Percentiles rank a stretch among this genome's conserved stretches.
phyloP scores from a whole-genome alignment of 768 basidiomycete species.

The Favolaschia claudopus region DNA sequence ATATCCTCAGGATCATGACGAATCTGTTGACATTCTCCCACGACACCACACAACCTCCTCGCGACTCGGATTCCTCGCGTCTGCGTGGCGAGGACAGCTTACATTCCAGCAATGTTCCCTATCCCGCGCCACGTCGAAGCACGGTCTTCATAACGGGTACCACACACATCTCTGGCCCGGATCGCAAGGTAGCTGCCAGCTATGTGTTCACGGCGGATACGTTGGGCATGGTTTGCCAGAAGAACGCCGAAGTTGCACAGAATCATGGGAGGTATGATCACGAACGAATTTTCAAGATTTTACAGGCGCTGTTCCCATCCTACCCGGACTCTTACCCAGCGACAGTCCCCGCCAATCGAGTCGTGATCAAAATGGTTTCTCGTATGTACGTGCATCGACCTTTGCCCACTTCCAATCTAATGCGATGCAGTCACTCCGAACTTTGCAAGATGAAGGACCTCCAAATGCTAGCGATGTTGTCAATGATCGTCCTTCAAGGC shows the following conservation, averaged over 20 bases:
- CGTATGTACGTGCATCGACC: slow-evolving; percentile 55
- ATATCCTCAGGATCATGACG: slow-evolving; percentile 80
- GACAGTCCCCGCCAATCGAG: slow-evolving; percentile 34
- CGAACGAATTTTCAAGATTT: slow-evolving; percentile 68
- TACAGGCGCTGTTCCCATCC: slow-evolving; percentile 57
- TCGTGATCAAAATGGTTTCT: slow-evolving; percentile 49
- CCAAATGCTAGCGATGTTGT: slow-evolving; percentile 84
- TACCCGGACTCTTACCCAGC: slow-evolving; percentile 17
- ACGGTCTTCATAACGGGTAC: slow-evolving; percentile 65
- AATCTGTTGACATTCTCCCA: slow-evolving; percentile 72
- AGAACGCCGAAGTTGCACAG: slow-evolving; percentile 68
- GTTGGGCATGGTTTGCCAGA: slow-evolving; percentile 58
- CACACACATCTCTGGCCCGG: slow-evolving; percentile 56
- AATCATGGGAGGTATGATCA: slow-evolving; percentile 70
- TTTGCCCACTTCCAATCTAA: slow-evolving; percentile 7
- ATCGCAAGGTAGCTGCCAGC: slow-evolving; percentile 64
- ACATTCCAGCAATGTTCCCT: slow-evolving; percentile 49
- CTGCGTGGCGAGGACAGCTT: slow-evolving; percentile 42
- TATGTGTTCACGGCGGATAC: slow-evolving; percentile 62
- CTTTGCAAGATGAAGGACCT: slow-evolving; percentile 65
- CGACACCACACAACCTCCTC: slow-evolving; percentile 44
- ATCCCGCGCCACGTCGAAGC: slow-evolving; percentile 57
- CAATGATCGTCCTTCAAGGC: slow-evolving; percentile 69
- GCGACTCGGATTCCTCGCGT: slow-evolving; percentile 49
- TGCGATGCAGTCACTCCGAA: slow-evolving; percentile 45